These are phyloP conservation scores for Asclepias syriaca DNA, from an alignment of 257 asterid genomes.

Conservation along the genomic window DNA sequence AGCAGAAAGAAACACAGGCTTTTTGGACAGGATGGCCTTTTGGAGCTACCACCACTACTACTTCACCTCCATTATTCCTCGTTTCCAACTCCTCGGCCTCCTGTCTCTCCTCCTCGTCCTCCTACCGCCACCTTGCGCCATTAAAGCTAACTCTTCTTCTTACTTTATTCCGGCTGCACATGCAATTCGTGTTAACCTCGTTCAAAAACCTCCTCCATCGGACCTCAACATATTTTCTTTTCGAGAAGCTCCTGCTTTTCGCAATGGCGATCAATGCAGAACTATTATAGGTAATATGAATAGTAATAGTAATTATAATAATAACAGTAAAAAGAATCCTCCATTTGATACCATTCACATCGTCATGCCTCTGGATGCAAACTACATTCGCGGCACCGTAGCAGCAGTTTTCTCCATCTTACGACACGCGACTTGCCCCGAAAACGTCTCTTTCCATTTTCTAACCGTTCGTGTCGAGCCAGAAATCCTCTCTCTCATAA, in stretches of 20 bases:
- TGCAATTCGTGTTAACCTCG: slow-evolving; percentile 44
- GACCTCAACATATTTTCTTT: slow-evolving; percentile 31
- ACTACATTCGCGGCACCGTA: slow-evolving; percentile 75
- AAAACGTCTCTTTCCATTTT: slow-evolving; percentile 46
- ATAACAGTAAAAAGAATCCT: not conserved
- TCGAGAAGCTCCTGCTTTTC: slow-evolving; percentile 77
- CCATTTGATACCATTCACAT: slow-evolving; percentile 36
- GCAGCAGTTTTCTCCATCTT: slow-evolving; percentile 72
- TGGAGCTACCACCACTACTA: slow-evolving; percentile 26
- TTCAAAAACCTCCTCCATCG: slow-evolving; percentile 22
- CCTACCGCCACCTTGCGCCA: slow-evolving; percentile 33
- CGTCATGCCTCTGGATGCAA: slow-evolving; percentile 74
- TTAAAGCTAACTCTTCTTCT: slow-evolving; percentile 27
- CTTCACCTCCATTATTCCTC: slow-evolving; percentile 19
- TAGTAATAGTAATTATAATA: too few relatives aligned
- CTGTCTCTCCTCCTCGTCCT: slow-evolving; percentile 66
- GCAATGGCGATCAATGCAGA: slow-evolving; percentile 53
- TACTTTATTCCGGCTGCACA: not conserved
- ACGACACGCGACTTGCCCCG: slow-evolving; percentile 81
- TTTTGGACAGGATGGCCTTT: slow-evolving; percentile 67
- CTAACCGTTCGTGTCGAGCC: slow-evolving; percentile 23
- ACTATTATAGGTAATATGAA: not conserved
- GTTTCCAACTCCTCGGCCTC: slow-evolving; percentile 59
- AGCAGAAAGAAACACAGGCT: not conserved
- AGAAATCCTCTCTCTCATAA: slow-evolving; percentile 43